Base-by-base conservation (phyloP, 164 flowering plant genomes). In the Kingdonia uniflora region DNA sequence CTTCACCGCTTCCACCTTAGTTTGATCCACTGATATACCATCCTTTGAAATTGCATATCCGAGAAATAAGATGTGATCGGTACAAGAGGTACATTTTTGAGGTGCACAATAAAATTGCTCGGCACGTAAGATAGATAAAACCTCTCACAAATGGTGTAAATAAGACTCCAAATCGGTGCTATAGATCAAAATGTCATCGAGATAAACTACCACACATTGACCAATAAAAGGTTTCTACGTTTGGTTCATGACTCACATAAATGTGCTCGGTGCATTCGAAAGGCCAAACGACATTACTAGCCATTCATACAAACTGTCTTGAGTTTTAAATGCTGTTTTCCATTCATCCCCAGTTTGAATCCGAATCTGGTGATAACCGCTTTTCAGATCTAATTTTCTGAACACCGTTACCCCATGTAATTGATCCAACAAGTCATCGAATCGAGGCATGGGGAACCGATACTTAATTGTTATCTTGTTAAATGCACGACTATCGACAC, bases 191-290 rank as follows among this genome's bases (percentile, higher is more conserved):
- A 56, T 56, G 23, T 56, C 29, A 33, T 56, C 25, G 21, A 56
- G 33, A 20, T 44, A 56, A 7, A 44, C 29, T 3, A 46, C 20
- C 14, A 21, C 11, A 12, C 26, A 48, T 13, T 2, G 8, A 23
- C 38, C 37, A 11, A 47, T 35, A 16, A 47, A 47, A 21, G 38
- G 35, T 5, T 22, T 1, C 5, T 33, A 29, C 3, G 49, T 44
- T n/a, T 57, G 33, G 26, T 57, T 57, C 45, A 57, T 57, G 15
- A 37, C 19, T 8, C 21, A 12, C 46, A 53, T 53, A 17, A 51
- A 51, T 1, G 11, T 53, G 11, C 35, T 53, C 6, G 46, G 56
- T 2, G 35, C 56, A 21, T 40, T 21, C 2, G 55, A 52, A 10
- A 52, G 55, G 5, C 55, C 42, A 35, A 52, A 52, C 4, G 25